Evolutionary conservation across 2,329 filamentous ascomycete species (phyloP).

Genomic region (Aspergillus neotritici): DNA sequence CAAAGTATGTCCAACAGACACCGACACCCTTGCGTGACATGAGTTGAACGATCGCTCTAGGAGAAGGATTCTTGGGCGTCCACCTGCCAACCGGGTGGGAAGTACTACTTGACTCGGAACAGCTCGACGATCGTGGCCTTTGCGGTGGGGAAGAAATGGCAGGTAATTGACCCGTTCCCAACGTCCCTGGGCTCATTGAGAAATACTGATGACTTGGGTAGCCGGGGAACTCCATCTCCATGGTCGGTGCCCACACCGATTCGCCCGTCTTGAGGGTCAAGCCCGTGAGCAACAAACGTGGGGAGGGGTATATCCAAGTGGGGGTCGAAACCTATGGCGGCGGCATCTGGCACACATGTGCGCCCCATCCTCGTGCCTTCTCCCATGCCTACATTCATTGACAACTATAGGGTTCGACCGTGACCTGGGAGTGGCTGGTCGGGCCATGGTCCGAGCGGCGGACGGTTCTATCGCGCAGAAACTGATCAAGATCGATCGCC

Average conservation of each 20-base stretch:
- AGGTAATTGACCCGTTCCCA: conserved; percentile 33
- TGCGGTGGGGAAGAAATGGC: conserved; percentile 84
- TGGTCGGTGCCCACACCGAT: conserved; percentile 95
- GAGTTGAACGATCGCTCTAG: conserved; percentile 27
- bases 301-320: conserved; percentile 84
- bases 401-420: conserved; percentile 70
- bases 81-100: conserved; percentile 74
- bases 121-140: conserved; percentile 89
- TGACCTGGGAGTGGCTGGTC: conserved; percentile 82
- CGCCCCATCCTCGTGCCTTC: conserved; percentile 1
- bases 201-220: conserved; percentile 14
- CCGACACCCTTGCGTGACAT: neutral
- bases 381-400: conserved; percentile 10
- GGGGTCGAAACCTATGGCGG: conserved; percentile 96
- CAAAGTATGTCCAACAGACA: conserved; percentile 45
- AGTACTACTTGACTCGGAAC: conserved; percentile 95
- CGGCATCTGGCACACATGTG: conserved; percentile 90
- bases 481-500: conserved; percentile 83
- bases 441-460: conserved; percentile 71
- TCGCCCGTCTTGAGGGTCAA: conserved; percentile 89
- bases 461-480: conserved; percentile 73
- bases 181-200: neutral
- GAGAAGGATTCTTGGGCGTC: conserved; percentile 87
- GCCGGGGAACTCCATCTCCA: conserved; percentile 81
- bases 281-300: conserved; percentile 83